Percentiles rank a stretch among this genome's conserved stretches.
Evolutionary conservation across 176 grass and related monocot genomes (phyloP).

Genomic region (Juncus inflexus): DNA sequence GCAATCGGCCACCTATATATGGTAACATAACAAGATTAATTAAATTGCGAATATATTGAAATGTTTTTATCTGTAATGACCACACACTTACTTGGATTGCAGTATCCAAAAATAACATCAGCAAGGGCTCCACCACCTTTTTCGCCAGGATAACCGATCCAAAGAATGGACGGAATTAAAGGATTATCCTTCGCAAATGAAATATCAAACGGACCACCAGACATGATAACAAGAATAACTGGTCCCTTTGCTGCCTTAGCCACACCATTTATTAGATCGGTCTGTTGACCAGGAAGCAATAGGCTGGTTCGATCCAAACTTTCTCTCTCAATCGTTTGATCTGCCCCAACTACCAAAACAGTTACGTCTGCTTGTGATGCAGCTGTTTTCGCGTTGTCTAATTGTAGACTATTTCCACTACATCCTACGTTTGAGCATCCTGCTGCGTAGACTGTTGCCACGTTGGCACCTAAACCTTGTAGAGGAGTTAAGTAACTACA

Average conservation of each 20-base stretch:
- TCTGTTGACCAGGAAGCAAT: slow-evolving; percentile 60
- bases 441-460: slow-evolving; percentile 60
- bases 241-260: slow-evolving; percentile 58
- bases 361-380: slow-evolving; percentile 75
- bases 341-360: slow-evolving; percentile 67
- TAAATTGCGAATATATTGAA: neutral
- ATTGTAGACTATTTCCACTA: slow-evolving; percentile 53
- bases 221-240: slow-evolving; percentile 93
- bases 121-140: slow-evolving; percentile 74
- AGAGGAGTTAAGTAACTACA: slow-evolving; percentile 76
- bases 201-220: slow-evolving; percentile 75
- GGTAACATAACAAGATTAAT: neutral
- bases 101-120: slow-evolving; percentile 70
- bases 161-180: slow-evolving; percentile 66
- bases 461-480: slow-evolving; percentile 52
- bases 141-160: slow-evolving; percentile 90
- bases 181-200: slow-evolving; percentile 45
- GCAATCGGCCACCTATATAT: slow-evolving; percentile 59
- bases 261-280: slow-evolving; percentile 53
- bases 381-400: slow-evolving; percentile 48
- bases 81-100: slow-evolving; percentile 59
- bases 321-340: slow-evolving; percentile 75
- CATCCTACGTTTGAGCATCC: slow-evolving; percentile 71
- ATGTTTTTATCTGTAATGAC: neutral
- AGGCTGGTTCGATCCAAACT: slow-evolving; percentile 63